These are phyloP conservation scores for Silene noctiflora DNA, from an alignment of 179 eudicot species.

Conservation along the genomic window DNA sequence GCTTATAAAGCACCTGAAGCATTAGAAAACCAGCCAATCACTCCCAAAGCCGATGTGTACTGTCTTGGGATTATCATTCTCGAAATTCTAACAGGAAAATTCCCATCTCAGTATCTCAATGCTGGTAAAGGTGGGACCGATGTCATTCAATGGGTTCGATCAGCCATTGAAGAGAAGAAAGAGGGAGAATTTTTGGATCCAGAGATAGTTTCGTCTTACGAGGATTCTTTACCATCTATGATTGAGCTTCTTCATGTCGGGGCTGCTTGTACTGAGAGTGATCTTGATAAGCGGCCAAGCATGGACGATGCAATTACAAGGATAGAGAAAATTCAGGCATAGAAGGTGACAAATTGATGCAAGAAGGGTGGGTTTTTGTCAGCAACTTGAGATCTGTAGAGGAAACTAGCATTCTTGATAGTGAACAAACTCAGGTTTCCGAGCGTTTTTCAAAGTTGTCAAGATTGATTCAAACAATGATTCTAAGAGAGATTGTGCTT, in stretches of 20 bases:
- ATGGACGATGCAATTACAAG: slow-evolving; percentile 47
- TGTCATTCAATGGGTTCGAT: slow-evolving; percentile 61
- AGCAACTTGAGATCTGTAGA: slow-evolving; percentile 5
- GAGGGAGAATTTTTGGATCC: slow-evolving; percentile 61
- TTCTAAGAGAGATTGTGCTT: neutral
- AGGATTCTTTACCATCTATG: slow-evolving; percentile 40
- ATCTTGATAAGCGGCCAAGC: slow-evolving; percentile 41
- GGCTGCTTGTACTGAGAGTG: slow-evolving; percentile 45
- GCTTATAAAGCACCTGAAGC: slow-evolving; percentile 69
- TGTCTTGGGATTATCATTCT: slow-evolving; percentile 71
- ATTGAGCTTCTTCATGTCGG: slow-evolving; percentile 53
- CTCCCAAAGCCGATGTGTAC: slow-evolving; percentile 62
- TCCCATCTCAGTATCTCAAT: slow-evolving; percentile 64
- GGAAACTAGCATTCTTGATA: slow-evolving; percentile 5
- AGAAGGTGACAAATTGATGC: neutral
- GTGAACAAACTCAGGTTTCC: neutral
- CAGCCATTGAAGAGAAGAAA: slow-evolving; percentile 44
- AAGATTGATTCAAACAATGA: neutral
- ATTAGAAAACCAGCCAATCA: slow-evolving; percentile 33
- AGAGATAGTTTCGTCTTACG: slow-evolving; percentile 36
- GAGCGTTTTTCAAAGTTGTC: neutral
- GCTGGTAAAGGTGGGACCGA: slow-evolving; percentile 75
- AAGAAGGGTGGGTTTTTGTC: slow-evolving; percentile 8
- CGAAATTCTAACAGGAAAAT: slow-evolving; percentile 65
- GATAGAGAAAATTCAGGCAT: slow-evolving; percentile 48